Evolutionary conservation across 31 red algal species (phyloP).

Genomic region (Bonnemaisonia californica): DNA sequence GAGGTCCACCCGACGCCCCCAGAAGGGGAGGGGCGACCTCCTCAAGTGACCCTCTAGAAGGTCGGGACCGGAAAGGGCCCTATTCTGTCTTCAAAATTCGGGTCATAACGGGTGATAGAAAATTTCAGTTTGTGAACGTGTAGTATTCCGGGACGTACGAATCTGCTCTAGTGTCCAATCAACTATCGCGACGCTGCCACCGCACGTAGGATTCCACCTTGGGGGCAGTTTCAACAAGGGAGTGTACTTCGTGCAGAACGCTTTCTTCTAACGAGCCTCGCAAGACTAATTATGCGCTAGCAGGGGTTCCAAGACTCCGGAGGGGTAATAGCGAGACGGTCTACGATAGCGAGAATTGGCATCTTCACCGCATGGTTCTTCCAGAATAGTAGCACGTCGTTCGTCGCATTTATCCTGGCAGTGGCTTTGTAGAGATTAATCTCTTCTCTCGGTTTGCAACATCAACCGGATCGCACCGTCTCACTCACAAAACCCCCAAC

Average conservation of each 20-base stretch:
- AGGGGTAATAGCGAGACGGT: constrained; percentile 16
- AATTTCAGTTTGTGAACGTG: too few species aligned
- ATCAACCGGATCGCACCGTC: constrained; percentile 16
- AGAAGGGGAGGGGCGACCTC: too few species aligned
- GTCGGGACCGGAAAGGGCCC: too few species aligned
- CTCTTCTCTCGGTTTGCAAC: constrained; percentile 1
- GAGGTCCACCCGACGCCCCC: too few species aligned
- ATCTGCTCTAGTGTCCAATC: not conserved
- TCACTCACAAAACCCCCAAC: not conserved
- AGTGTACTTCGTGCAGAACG: not conserved
- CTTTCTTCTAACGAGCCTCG: not conserved
- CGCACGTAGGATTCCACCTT: constrained; percentile 9
- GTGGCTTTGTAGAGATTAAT: constrained; percentile 8
- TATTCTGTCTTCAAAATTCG: too few species aligned
- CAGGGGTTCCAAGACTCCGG: constrained; percentile 6
- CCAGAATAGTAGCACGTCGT: constrained; percentile 11
- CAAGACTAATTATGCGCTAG: constrained; percentile 17
- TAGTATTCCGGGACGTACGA: constrained; percentile 12
- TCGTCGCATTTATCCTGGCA: constrained; percentile 6
- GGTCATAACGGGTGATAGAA: too few species aligned
- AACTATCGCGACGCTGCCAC: too few species aligned
- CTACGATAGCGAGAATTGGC: constrained; percentile 3
- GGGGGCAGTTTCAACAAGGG: too few species aligned
- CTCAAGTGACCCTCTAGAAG: too few species aligned
- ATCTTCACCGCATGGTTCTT: constrained; percentile 18